Percentiles rank a stretch among this genome's conserved stretches.
Conservation (phyloP, 306 rosid species). For the Potentilla sterilis region DNA sequence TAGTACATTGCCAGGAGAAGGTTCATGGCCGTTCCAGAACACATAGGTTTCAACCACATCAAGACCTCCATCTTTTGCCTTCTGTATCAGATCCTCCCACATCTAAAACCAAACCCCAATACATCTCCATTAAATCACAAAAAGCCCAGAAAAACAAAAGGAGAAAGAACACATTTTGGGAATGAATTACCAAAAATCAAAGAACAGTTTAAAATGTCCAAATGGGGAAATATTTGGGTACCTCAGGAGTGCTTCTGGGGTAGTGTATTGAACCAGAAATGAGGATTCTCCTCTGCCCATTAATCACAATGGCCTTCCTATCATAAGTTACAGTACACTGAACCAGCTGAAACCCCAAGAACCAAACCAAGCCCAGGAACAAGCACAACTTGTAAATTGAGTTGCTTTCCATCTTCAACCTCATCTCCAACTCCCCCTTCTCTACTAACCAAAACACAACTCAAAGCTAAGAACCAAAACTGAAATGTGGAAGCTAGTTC, state of each 20-base stretch:
- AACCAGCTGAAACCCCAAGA: slow-evolving; percentile 43
- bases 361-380: slow-evolving; percentile 41
- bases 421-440: not conserved
- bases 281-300: slow-evolving; percentile 92
- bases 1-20: slow-evolving; percentile 89
- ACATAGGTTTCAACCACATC: slow-evolving; percentile 95
- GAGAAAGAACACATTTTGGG: slow-evolving; percentile 13
- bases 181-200: slow-evolving; percentile 6
- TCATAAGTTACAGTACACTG: slow-evolving; percentile 81
- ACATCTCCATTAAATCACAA: slow-evolving; percentile 7
- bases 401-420: slow-evolving; percentile 48
- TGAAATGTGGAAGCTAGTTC: slow-evolving; percentile 16
- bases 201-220: not conserved
- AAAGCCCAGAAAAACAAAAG: not conserved
- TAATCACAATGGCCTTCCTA: slow-evolving; percentile 77
- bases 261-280: slow-evolving; percentile 97
- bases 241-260: slow-evolving; percentile 99
- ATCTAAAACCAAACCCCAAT: slow-evolving; percentile 45
- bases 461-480: slow-evolving; percentile 21
- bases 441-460: not conserved
- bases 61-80: slow-evolving; percentile 93
- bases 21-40: slow-evolving; percentile 97
- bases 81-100: slow-evolving; percentile 98
- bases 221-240: slow-evolving; percentile 28
- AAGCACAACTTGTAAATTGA: slow-evolving; percentile 51